Percentiles rank a stretch among this genome's conserved stretches.
Conservation (phyloP, 2,329 filamentous ascomycete species). For the Tolypocladium endophyticum region DNA sequence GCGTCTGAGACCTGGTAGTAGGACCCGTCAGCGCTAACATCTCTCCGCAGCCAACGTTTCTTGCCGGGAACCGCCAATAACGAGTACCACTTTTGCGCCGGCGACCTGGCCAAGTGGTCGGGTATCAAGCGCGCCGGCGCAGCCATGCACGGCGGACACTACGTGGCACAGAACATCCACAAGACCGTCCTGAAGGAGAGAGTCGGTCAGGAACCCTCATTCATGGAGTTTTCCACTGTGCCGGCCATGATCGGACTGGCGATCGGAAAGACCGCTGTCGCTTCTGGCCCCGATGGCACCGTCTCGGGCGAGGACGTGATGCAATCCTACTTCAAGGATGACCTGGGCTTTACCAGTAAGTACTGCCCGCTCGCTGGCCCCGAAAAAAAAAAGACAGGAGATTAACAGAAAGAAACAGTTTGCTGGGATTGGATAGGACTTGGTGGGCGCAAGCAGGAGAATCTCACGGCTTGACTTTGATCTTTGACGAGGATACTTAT, state of each 20-base stretch:
- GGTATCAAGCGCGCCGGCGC: slow-evolving; percentile 72
- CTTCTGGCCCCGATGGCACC: slow-evolving; percentile 49
- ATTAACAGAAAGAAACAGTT: slow-evolving; percentile 26
- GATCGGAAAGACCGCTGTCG: slow-evolving; percentile 58
- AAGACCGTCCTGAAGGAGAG: slow-evolving; percentile 42
- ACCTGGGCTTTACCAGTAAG: slow-evolving; percentile 55
- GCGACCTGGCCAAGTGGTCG: slow-evolving; percentile 61
- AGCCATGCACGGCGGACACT: slow-evolving; percentile 64
- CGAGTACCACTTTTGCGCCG: slow-evolving; percentile 54
- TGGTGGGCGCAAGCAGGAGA: slow-evolving; percentile 19
- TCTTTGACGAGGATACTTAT: neutral
- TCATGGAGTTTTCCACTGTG: slow-evolving; percentile 39
- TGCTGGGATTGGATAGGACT: slow-evolving; percentile 45
- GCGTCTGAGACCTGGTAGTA: neutral
- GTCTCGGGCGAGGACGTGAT: slow-evolving; percentile 51
- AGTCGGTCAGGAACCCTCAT: slow-evolving; percentile 29
- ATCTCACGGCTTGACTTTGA: neutral
- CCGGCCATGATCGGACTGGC: slow-evolving; percentile 61
- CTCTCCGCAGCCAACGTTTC: slow-evolving; percentile 39
- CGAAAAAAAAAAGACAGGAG: neutral
- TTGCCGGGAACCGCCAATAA: slow-evolving; percentile 42
- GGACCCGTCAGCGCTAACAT: neutral
- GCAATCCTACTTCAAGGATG: slow-evolving; percentile 54
- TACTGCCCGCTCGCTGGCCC: slow-evolving; percentile 7
- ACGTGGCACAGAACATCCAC: slow-evolving; percentile 56